Base-by-base conservation (phyloP, 805 yeast genomes). In the Blastobotrys chiropterorum region DNA sequence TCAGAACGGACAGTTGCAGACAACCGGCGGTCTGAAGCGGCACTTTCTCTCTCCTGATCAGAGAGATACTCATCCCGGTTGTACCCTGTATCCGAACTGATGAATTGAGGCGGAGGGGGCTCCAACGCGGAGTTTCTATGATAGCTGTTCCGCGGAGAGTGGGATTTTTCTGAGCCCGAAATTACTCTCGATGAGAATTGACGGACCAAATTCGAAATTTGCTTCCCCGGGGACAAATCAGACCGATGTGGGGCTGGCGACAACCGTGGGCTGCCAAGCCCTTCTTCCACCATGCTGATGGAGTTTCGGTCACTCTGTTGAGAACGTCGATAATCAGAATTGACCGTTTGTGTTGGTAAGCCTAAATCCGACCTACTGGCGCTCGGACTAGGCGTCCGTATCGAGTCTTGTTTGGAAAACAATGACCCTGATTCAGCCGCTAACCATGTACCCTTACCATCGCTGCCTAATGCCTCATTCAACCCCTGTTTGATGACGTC, bases 401-500 rank as follows among this genome's bases (percentile, higher is more conserved):
- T 26, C 11, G 34, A 26, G 5, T 26, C 34, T 11, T 26, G 34
- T 11, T 26, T 26, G 34, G 34, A 26, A 26, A 26, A 26, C 34
- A 26, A 26, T 11, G 34, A 26, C 5, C 34, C 34, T 26, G 34
- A 26, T 26, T 44, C 53, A 8, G 42, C 40, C 8, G 55, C 41
- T 19, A 58, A 52, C 62, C 62, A 59, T 8, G 54, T 15, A 13
- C 62, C 61, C 39, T 40, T 40, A 11, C 62, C 62, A 22, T 54
- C 52, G 6, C n/a, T 26, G 4, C 62, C 62, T 26, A 59, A 41
- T 8, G 62, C 62, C 20, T 56, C 60, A 11, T 51, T 50, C 17
- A 59, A 50, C 16, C 57, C 59, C 6, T 39, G 47, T 20, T 42
- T 51, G 40, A 51, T 30, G 21, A 41, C 54, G 19, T 46, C 55